Conservation (phyloP, 2,329 filamentous ascomycete species). For the Trichoderma guizhouense region DNA sequence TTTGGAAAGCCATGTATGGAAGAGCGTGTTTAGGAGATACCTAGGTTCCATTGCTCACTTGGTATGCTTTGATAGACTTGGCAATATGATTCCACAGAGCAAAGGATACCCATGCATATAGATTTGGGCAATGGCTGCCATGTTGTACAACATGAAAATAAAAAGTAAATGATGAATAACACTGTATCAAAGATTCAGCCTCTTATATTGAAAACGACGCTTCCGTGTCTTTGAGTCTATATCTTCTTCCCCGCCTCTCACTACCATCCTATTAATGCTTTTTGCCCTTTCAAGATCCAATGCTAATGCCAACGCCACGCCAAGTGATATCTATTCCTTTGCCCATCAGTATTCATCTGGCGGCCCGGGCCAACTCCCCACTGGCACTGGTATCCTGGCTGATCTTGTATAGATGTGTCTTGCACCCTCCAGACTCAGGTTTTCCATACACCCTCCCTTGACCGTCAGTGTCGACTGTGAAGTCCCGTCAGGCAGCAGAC, state of each 20-base stretch:
- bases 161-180: background rate
- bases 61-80: background rate
- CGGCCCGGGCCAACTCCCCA: constrained; percentile 29
- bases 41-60: background rate
- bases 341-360: constrained; percentile 13
- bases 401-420: constrained; percentile 45
- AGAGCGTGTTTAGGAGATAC: background rate
- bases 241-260: background rate
- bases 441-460: constrained; percentile 46
- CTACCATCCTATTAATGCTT: background rate
- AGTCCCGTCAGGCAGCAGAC: constrained; percentile 36
- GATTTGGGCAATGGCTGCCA: background rate
- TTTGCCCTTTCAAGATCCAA: background rate
- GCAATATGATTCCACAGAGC: background rate
- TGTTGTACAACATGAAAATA: background rate
- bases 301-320: background rate
- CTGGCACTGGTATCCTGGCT: constrained; percentile 44
- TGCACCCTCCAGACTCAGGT: constrained; percentile 37
- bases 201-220: background rate
- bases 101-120: background rate
- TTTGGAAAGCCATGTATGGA: background rate
- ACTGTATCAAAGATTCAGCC: background rate
- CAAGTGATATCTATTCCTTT: background rate
- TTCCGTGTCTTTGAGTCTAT: background rate
- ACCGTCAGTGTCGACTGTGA: constrained; percentile 38